phyloP scores from a whole-genome alignment of 805 yeast species.

The Wickerhamiella lipophila region DNA sequence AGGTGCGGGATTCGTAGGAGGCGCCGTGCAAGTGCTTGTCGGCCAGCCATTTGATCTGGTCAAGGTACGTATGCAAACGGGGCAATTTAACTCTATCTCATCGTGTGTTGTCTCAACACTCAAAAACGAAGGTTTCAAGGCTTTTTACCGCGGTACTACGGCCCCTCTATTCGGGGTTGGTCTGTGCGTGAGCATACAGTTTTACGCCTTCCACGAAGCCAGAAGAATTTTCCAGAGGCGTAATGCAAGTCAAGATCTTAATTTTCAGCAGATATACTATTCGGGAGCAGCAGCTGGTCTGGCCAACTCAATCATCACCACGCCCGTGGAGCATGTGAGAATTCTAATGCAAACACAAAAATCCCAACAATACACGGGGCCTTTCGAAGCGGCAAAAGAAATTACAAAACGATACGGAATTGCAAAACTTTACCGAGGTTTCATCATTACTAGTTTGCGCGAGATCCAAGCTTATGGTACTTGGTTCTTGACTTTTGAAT shows the following conservation, averaged over 20 bases:
- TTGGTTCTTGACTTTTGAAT: slow-evolving; percentile 59
- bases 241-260: slow-evolving; percentile 24
- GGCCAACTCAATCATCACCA: slow-evolving; percentile 48
- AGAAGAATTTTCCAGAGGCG: slow-evolving; percentile 37
- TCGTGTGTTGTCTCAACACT: slow-evolving; percentile 42
- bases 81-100: slow-evolving; percentile 43
- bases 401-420: slow-evolving; percentile 36
- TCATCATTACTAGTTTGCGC: slow-evolving; percentile 40
- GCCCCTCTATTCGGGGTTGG: slow-evolving; percentile 63
- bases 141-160: slow-evolving; percentile 54
- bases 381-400: slow-evolving; percentile 33
- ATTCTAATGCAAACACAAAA: slow-evolving; percentile 46
- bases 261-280: slow-evolving; percentile 42
- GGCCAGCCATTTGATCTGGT: slow-evolving; percentile 62
- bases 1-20: slow-evolving; percentile 43
- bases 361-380: slow-evolving; percentile 31
- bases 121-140: slow-evolving; percentile 46
- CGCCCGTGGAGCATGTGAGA: slow-evolving; percentile 57
- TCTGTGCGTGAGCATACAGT: slow-evolving; percentile 55
- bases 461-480: slow-evolving; percentile 66
- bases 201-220: slow-evolving; percentile 59
- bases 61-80: slow-evolving; percentile 58
- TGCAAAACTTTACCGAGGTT: slow-evolving; percentile 44
- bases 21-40: slow-evolving; percentile 42
- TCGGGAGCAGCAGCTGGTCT: slow-evolving; percentile 58